A percentile compares a stretch with the other conserved stretches of the same genome.
These are phyloP conservation scores for Hanseniaspora lindneri DNA, from an alignment of 805 yeast genomes.

Conservation along the genomic window DNA sequence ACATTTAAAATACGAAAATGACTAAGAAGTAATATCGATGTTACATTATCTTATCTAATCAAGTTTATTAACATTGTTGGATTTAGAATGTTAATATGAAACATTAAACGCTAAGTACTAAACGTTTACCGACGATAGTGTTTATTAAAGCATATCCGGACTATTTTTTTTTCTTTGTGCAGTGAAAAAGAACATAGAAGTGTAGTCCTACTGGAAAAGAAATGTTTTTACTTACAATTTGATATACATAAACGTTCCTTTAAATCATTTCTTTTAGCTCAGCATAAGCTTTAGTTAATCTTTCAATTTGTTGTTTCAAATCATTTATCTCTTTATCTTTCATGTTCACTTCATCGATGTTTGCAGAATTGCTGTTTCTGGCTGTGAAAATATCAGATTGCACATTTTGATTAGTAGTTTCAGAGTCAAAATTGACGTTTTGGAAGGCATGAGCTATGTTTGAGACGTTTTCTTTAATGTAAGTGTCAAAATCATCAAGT, in stretches of 20 bases:
- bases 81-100: no score
- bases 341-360: conserved; percentile 17
- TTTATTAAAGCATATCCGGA: no score
- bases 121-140: no score
- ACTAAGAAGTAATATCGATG: no score
- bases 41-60: no score
- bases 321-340: conserved; percentile 28
- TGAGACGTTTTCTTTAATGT: conserved; percentile 4
- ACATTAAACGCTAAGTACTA: no score
- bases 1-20: no score
- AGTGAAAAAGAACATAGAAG: neutral
- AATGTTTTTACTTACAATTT: neutral
- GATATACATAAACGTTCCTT: neutral
- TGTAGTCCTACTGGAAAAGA: neutral
- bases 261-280: conserved; percentile 39
- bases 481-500: conserved; percentile 9
- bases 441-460: neutral
- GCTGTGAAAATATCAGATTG: neutral
- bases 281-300: conserved; percentile 46
- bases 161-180: no score
- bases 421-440: conserved; percentile 4
- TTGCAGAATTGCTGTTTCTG: conserved; percentile 17
- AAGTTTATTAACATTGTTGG: no score
- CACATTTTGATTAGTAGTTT: no score
- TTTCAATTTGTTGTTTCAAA: conserved; percentile 37